Evolutionary conservation across 1,139 yeast genomes (phyloP).

Genomic region (Geotrichum cucujoidarum): DNA sequence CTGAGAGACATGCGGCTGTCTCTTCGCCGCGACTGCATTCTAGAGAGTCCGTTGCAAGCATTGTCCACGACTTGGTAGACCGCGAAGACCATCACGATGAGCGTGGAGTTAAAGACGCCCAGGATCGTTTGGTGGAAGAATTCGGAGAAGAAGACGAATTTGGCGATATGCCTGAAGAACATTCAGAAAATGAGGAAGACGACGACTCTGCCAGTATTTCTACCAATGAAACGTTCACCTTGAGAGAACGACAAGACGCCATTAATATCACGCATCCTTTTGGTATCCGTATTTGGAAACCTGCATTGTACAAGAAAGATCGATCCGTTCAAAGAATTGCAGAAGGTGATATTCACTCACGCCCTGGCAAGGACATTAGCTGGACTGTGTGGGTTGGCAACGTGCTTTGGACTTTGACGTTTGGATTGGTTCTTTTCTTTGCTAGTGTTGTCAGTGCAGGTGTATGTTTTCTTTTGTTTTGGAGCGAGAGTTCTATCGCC

Average conservation of each 20-base stretch:
- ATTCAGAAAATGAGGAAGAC: conserved; percentile 32
- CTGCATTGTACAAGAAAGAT: conserved; percentile 87
- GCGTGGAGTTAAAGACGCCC: conserved; percentile 11
- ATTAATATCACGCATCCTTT: conserved; percentile 96
- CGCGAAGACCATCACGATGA: conserved; percentile 18
- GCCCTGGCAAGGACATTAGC: conserved; percentile 51
- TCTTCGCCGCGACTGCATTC: conserved; percentile 11
- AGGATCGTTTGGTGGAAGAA: conserved; percentile 23
- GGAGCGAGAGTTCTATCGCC: conserved; percentile 42
- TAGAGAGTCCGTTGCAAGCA: conserved; percentile 1
- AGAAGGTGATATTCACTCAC: conserved; percentile 87
- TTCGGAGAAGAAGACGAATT: conserved; percentile 26
- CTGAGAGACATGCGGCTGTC: conserved; percentile 17
- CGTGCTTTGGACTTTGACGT: conserved; percentile 64
- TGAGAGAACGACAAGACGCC: conserved; percentile 90
- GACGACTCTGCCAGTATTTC: conserved; percentile 46
- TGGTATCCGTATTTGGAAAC: conserved; percentile 98
- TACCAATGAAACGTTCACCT: conserved; percentile 67
- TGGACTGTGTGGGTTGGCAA: conserved; percentile 70
- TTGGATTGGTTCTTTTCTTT: conserved; percentile 58
- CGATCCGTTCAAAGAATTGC: conserved; percentile 91
- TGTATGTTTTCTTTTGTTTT: conserved; percentile 33
- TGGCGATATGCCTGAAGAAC: conserved; percentile 28
- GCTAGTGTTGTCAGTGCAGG: conserved; percentile 58
- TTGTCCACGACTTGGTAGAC: conserved; percentile 15